Base-by-base conservation (phyloP, 2,329 filamentous ascomycete genomes). In the Cladosporium sp. region DNA sequence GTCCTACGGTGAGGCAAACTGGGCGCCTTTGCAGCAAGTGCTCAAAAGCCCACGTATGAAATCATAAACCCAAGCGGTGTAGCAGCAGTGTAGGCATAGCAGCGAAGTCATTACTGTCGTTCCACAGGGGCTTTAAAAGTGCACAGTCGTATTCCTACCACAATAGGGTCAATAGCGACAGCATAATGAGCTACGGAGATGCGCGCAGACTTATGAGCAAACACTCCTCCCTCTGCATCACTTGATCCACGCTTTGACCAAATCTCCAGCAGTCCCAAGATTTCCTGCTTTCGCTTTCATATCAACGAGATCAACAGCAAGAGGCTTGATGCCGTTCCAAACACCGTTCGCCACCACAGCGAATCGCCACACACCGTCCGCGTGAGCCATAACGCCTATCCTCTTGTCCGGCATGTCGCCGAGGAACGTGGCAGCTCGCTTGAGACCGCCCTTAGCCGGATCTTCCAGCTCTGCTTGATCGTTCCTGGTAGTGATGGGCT, bases 291-390 rank as follows among this genome's bases (percentile, higher is more conserved):
- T 46, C 18, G 39, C 39, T 5, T 46, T n/a, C n/a, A 46, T 46
- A 46, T 46, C 8, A 8, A 46, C 39, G n/a, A 46, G 39, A 13
- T 21, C 39, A 21, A 46, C 39, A 21, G 53, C 53, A 21, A 57
- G 30, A 57, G 58, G 64, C 49, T 65, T 63, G 16, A 63, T 65
- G 16, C 43, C 56, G 32, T 63, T 53, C 58, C 58, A 63, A 6
- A 54, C 36, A n/a, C 43, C 28, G 18, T 65, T 56, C 2, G 63
- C 63, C 30, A 63, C 53, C 11, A 65, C 58, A 65, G 64, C 64
- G 30, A 63, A 65, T 7, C 30, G n/a, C 63, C 63, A 65, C 1
- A 48, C 63, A 3, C 64, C 64, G 32, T 65, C 48, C 32, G 64
- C 64, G 14, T 43, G 10, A 13, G 64, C 58, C 51, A 65, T 58